Conservation (phyloP, 108 stramenopile species). For the Stephanodiscus minutulus region DNA sequence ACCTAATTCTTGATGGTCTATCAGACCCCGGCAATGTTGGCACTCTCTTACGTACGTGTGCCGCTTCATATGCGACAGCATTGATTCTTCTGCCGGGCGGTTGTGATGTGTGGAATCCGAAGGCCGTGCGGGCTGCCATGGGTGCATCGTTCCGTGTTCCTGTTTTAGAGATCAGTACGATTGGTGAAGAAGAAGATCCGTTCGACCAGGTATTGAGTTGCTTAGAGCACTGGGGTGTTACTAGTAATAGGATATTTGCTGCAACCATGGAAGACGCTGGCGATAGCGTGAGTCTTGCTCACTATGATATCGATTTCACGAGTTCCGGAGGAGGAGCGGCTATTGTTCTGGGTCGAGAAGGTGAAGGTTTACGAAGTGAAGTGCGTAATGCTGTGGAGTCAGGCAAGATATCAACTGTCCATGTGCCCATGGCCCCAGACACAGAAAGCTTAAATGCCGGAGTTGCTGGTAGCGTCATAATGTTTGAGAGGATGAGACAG, state of each 20-base stretch:
- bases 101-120: constrained; percentile 89
- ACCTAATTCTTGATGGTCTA: constrained; percentile 81
- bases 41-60: constrained; percentile 68
- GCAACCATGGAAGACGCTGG: constrained; percentile 73
- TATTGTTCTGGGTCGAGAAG: constrained; percentile 83
- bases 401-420: constrained; percentile 59
- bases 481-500: constrained; percentile 84
- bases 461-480: constrained; percentile 81
- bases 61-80: constrained; percentile 69
- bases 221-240: constrained; percentile 50
- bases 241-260: constrained; percentile 53
- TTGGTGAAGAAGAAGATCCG: constrained; percentile 16
- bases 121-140: constrained; percentile 82
- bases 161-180: constrained; percentile 42
- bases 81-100: constrained; percentile 72
- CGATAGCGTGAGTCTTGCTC: constrained; percentile 25
- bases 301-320: constrained; percentile 60
- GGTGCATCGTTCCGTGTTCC: constrained; percentile 84
- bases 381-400: constrained; percentile 56
- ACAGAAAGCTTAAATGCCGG: constrained; percentile 90
- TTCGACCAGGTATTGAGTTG: constrained; percentile 23
- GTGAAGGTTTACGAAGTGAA: constrained; percentile 61
- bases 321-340: constrained; percentile 45
- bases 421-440: constrained; percentile 81
- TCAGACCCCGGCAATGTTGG: constrained; percentile 91